phyloP scores from a whole-genome alignment of 1,284 basidiomycete genomes.

The Sphaerobolus stellatus region DNA sequence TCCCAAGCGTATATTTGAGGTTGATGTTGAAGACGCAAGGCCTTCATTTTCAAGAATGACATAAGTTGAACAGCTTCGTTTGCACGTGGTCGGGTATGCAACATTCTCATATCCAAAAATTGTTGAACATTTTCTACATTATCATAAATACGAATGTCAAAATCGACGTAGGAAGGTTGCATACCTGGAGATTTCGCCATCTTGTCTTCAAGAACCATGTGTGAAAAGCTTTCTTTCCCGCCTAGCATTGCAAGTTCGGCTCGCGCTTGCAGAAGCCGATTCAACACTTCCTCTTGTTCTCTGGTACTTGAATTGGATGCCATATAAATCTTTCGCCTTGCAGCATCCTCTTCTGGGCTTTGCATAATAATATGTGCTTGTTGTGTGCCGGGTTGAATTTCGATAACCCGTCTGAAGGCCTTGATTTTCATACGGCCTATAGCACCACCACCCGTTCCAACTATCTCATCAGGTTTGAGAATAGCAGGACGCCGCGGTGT shows the following conservation, averaged over 20 bases:
- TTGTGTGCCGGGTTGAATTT: slow-evolving; percentile 79
- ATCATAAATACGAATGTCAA: slow-evolving; percentile 10
- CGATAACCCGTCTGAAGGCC: slow-evolving; percentile 67
- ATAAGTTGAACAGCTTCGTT: slow-evolving; percentile 69
- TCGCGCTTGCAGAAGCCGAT: slow-evolving; percentile 72
- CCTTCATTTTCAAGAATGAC: slow-evolving; percentile 70
- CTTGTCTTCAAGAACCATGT: slow-evolving; percentile 86
- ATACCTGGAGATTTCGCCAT: slow-evolving; percentile 89
- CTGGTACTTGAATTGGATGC: slow-evolving; percentile 70
- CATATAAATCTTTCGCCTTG: slow-evolving; percentile 76
- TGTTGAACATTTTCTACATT: slow-evolving; percentile 75
- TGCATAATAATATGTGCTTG: slow-evolving; percentile 93
- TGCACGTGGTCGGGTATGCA: slow-evolving; percentile 76
- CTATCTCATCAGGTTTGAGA: slow-evolving; percentile 64
- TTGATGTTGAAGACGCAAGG: slow-evolving; percentile 51
- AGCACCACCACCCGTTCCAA: slow-evolving; percentile 65
- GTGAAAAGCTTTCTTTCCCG: slow-evolving; percentile 79
- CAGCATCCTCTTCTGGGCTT: slow-evolving; percentile 79
- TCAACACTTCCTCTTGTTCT: slow-evolving; percentile 71
- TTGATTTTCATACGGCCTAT: slow-evolving; percentile 70
- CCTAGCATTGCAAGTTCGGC: slow-evolving; percentile 80
- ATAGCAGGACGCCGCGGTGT: slow-evolving; percentile 60
- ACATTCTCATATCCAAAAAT: slow-evolving; percentile 78
- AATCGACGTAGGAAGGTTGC: slow-evolving; percentile 21
- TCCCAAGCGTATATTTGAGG: slow-evolving; percentile 89